Base-by-base conservation (phyloP, 257 asterid genomes). In the Ophiorrhiza pumila region DNA sequence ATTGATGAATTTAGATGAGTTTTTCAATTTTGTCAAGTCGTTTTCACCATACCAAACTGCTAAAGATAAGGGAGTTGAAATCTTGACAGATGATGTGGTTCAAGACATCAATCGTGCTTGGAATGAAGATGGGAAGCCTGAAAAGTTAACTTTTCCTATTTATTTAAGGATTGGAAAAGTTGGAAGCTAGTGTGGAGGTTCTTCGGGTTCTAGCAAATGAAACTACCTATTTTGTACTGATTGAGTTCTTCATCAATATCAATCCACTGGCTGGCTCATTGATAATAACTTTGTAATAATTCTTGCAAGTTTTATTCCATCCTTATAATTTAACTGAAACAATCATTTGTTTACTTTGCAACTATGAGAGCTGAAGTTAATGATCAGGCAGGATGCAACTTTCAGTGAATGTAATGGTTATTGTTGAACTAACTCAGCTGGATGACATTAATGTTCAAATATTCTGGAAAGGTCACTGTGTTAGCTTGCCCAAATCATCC, bases 1-100 rank as follows among this genome's bases (percentile, higher is more conserved):
- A 43, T 32, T 66, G 82, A 86, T 91, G 88, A 90, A 86, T 80
- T 72, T 91, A 47, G 95, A 89, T 71, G 83, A 73, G 7, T 84
- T 23, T 52, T 80, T 89, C 11, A 74, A 77, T 0, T 87, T 80
- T 42, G 15, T 91, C 61, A 88, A 77, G 86, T 87, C 97, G n/a
- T 86, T 91, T 95, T 91, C 96, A 23, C 82, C 91, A 27, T 88
- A 87, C 57, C 91, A 88, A 68, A 81, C 83, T 65, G 97, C 97
- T n/a, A 91, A 86, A 79, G 85, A 71, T 32, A 82, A 88, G 74
- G 95, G 97, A 29, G 89, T 89, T 67, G 95, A 88, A 73, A 62
- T 89, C 62, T 72, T 91, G 86, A 77, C 57, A 2, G 86, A 84
- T 5, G 69, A 71, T 39, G 81, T 89, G 56, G 77, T 91, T 55